Base-by-base conservation (phyloP, 371 early-diverging fungal genomes). In the Saksenaea vasiformis region DNA sequence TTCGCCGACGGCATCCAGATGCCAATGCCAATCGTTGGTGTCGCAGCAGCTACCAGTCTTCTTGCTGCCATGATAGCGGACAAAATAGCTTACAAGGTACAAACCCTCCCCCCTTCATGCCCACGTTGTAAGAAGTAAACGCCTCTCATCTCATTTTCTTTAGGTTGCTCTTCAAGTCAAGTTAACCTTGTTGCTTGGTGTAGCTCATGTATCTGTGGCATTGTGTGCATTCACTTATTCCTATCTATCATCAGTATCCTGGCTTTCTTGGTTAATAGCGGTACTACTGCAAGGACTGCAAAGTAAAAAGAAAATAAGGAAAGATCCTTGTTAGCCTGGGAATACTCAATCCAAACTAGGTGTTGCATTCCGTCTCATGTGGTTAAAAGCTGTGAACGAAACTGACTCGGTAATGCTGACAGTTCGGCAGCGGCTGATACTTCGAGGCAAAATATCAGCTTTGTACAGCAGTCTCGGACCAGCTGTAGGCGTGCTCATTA, bases 251-350 rank as follows among this genome's bases (percentile, higher is more conserved):
- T 68, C 70, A 44, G 58, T 5, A 39, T 24, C 24, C 68, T 2
- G 38, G 17, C 8, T 62, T 56, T 1, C 65, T 17, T 10, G 66
- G 44, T 8, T 67, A 10, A 43, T 59, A 15, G 68, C 62, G 31
- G 31, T 68, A 26, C 1, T 68, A n/a, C 58, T 77, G 43, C 74
- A 77, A 28, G 62, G 58, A 22, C 47, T 70, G 17, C 70, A 72
- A 62, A 61, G 76, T 71, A 75, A 56, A 38, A 34, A 51, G 28
- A 11, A 13, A 26, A 17, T 13, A 14, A 22, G n/a, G n/a, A n/a
- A n/a, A n/a, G n/a, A n/a, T n/a, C 47, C 14, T 53, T 61, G 31
- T 31, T 51, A 37, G 31, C 36, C 43, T 60, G 11, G 19, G n/a
- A 9, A 7, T 51, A 41, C n/a, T 28, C 58, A 0, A 36, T 24